These are phyloP conservation scores for Chlorophyllum brunneum DNA, from an alignment of 768 basidiomycete genomes.

Conservation along the genomic window DNA sequence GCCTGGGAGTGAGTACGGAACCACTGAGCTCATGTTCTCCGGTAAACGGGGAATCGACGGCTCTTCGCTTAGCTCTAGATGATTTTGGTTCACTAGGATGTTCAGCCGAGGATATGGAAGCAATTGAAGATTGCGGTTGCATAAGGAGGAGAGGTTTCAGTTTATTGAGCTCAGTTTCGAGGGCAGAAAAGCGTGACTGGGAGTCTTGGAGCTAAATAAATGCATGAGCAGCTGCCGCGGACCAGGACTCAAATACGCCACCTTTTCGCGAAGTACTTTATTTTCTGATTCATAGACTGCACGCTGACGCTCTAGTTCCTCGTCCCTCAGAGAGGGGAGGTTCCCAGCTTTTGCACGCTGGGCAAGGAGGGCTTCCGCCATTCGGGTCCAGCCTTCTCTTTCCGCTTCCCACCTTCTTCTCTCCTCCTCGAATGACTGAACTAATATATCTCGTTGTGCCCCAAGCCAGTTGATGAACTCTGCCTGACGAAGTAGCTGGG, in stretches of 20 bases:
- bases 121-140: slow-evolving; percentile 38
- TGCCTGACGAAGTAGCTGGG: slow-evolving; percentile 56
- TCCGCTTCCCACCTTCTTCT: slow-evolving; percentile 60
- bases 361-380: slow-evolving; percentile 60
- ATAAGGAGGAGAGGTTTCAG: slow-evolving; percentile 68
- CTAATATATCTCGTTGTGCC: slow-evolving; percentile 55
- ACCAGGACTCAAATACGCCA: slow-evolving; percentile 27
- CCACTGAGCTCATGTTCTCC: neutral
- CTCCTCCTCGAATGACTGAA: slow-evolving; percentile 52
- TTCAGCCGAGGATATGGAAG: neutral
- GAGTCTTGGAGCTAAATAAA: slow-evolving; percentile 51
- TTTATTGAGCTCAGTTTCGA: slow-evolving; percentile 63
- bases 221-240: neutral
- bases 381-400: slow-evolving; percentile 59
- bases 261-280: slow-evolving; percentile 55
- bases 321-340: slow-evolving; percentile 29
- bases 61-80: slow-evolving; percentile 22
- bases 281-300: slow-evolving; percentile 57
- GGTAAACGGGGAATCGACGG: slow-evolving; percentile 1
- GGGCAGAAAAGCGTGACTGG: slow-evolving; percentile 44
- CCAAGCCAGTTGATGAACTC: slow-evolving; percentile 53
- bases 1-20: neutral
- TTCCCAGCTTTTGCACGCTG: slow-evolving; percentile 39
- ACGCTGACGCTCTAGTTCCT: slow-evolving; percentile 56
- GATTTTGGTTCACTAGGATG: neutral